Conservation (phyloP, 148 eudicot genomes). For the Salicornia ramosissima region DNA sequence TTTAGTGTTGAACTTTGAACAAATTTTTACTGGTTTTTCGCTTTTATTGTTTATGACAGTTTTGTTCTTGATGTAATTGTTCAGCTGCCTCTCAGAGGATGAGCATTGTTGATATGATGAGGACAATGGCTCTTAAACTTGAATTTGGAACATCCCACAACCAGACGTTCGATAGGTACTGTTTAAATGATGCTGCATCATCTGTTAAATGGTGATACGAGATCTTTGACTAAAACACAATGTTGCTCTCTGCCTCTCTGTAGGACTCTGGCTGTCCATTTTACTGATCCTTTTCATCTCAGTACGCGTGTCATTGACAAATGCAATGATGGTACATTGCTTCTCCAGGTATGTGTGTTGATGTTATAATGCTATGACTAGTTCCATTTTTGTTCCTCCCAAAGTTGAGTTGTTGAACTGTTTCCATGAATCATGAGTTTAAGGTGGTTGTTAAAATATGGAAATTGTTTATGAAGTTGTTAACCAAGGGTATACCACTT, state of each 20-base stretch:
- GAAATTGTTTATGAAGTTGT: neutral
- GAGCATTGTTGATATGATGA: conserved; percentile 85
- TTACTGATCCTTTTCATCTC: conserved; percentile 85
- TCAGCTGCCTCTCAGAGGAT: conserved; percentile 53
- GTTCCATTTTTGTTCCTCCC: neutral
- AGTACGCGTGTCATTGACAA: conserved; percentile 82
- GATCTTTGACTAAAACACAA: conserved; percentile 19
- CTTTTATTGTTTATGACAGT: conserved; percentile 8
- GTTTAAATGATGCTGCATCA: conserved; percentile 13
- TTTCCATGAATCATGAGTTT: too few species aligned
- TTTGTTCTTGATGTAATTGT: conserved; percentile 24
- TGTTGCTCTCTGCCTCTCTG: conserved; percentile 21
- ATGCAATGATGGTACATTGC: conserved; percentile 85
- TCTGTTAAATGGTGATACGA: conserved; percentile 7
- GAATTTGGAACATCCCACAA: conserved; percentile 92
- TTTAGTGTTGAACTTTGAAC: too few species aligned
- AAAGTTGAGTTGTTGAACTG: neutral
- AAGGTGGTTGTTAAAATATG: neutral
- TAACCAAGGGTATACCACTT: too few species aligned
- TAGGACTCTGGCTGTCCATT: conserved; percentile 96
- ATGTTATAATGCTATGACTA: neutral
- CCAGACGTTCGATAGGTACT: conserved; percentile 80
- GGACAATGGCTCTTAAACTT: conserved; percentile 93
- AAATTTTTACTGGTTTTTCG: too few species aligned
- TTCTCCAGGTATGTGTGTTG: conserved; percentile 71